Evolutionary conservation across 345 rosid species (phyloP).

Genomic region (Citrus trifoliata): DNA sequence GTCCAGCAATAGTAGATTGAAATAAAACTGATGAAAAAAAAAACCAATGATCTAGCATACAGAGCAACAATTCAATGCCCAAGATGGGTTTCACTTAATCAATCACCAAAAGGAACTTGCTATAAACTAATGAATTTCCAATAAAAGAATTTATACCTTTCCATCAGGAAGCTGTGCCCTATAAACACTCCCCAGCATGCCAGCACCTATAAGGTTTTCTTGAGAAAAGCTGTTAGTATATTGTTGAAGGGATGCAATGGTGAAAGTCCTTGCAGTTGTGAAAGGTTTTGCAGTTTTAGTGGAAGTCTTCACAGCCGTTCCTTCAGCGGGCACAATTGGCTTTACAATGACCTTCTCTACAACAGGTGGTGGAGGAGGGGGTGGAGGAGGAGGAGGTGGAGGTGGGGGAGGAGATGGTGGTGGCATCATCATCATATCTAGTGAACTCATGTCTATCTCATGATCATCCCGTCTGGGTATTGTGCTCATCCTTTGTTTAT

Average conservation of each 20-base stretch:
- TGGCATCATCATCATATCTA: constrained; percentile 37
- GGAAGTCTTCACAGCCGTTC: constrained; percentile 42
- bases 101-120: neutral
- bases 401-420: constrained; percentile 49
- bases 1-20: neutral
- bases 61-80: neutral
- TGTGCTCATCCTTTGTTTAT: constrained; percentile 27
- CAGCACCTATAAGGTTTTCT: constrained; percentile 81
- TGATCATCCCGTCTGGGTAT: constrained; percentile 42
- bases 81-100: neutral
- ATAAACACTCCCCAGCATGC: constrained; percentile 94
- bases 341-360: constrained; percentile 49
- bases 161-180: constrained; percentile 81
- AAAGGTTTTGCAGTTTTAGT: constrained; percentile 31
- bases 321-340: constrained; percentile 53
- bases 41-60: neutral
- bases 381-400: constrained; percentile 36
- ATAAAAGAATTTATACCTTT: constrained; percentile 48
- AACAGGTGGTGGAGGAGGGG: constrained; percentile 47
- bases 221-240: constrained; percentile 94
- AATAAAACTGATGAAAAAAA: neutral
- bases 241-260: constrained; percentile 94
- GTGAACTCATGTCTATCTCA: constrained; percentile 54
- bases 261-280: constrained; percentile 70
- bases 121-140: neutral